Conservation (phyloP, 2,329 filamentous ascomycete species). For the Aspergillus terreus region DNA sequence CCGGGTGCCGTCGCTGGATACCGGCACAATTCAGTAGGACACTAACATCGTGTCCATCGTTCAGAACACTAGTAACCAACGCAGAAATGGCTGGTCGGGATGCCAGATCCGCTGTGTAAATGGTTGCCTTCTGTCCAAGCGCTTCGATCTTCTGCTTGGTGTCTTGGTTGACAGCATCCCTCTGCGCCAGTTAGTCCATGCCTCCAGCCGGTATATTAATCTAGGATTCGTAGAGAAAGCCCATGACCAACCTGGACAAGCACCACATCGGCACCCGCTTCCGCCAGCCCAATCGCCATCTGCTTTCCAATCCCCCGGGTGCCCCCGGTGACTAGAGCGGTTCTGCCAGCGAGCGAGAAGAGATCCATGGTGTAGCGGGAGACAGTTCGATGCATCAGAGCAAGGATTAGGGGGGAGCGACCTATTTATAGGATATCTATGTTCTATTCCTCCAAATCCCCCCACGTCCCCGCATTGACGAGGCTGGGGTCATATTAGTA, state of each 20-base stretch:
- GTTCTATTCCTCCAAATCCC: neutral
- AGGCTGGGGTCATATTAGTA: neutral
- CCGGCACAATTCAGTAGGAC: constrained; percentile 81
- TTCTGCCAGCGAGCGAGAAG: constrained; percentile 23
- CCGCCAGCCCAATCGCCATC: constrained; percentile 34
- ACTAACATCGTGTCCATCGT: constrained; percentile 55
- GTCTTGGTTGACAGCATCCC: constrained; percentile 14
- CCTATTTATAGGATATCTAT: neutral
- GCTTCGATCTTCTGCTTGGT: constrained; percentile 23
- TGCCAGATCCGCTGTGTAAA: constrained; percentile 34
- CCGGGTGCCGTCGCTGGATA: constrained; percentile 75
- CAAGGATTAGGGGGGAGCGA: neutral
- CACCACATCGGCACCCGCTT: constrained; percentile 35
- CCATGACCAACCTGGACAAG: constrained; percentile 15
- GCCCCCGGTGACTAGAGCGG: constrained; percentile 34
- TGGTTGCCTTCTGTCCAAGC: constrained; percentile 30
- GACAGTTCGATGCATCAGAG: neutral
- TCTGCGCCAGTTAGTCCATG: neutral
- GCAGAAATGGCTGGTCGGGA: constrained; percentile 25
- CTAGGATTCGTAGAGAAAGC: neutral
- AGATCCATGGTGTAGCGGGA: constrained; percentile 14
- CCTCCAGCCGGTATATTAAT: neutral
- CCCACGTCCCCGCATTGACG: constrained; percentile 5
- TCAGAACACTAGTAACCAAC: constrained; percentile 26
- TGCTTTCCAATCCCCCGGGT: constrained; percentile 35